Conservation (phyloP, 495 filamentous ascomycete genomes). For the Wilcoxina mikolae region DNA sequence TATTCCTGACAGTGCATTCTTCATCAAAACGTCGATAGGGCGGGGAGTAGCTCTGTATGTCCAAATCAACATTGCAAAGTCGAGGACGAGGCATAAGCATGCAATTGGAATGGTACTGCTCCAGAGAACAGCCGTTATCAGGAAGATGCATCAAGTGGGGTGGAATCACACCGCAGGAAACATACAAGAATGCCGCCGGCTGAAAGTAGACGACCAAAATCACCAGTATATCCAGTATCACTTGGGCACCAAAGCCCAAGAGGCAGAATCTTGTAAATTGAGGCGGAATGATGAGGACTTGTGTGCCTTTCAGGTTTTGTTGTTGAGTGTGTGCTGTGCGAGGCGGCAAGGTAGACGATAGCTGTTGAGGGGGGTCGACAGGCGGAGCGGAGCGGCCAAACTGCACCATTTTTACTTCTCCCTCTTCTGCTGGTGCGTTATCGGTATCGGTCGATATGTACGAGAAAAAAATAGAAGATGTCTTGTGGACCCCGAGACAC, state of each 20-base stretch:
- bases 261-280: neutral
- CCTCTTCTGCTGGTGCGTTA: too few species aligned
- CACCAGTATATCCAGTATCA: neutral
- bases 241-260: neutral
- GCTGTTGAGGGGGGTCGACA: neutral
- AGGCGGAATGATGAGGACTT: neutral
- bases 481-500: too few species aligned
- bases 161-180: too few species aligned
- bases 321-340: too few species aligned
- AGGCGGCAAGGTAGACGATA: neutral
- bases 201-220: neutral
- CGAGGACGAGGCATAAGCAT: neutral
- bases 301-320: too few species aligned
- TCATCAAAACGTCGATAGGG: neutral
- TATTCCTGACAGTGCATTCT: neutral
- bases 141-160: neutral
- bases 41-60: neutral
- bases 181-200: neutral
- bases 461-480: too few species aligned
- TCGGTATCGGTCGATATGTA: too few species aligned
- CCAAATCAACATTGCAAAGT: neutral
- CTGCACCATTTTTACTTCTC: too few species aligned
- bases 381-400: neutral
- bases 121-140: neutral
- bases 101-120: neutral